A percentile compares a stretch with the other conserved stretches of the same genome.
Evolutionary conservation across 805 yeast genomes (phyloP).

Genomic region (Wickerhamiella vanderwaltii): DNA sequence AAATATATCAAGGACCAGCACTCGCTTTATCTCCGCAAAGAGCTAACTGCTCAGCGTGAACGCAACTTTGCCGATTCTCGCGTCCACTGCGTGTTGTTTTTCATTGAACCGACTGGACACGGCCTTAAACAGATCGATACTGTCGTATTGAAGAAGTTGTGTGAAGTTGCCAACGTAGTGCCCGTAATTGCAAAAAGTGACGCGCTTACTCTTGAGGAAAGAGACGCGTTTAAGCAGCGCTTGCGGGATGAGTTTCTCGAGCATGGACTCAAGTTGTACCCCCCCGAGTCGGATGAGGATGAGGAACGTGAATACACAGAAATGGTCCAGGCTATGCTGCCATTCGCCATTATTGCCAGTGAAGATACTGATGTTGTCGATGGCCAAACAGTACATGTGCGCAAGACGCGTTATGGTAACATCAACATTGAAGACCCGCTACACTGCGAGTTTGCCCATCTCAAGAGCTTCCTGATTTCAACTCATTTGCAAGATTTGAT

Average conservation of each 20-base stretch:
- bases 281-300: conserved; percentile 46
- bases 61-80: conserved; percentile 71
- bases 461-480: conserved; percentile 87
- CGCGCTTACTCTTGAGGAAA: conserved; percentile 74
- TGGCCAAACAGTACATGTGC: conserved; percentile 75
- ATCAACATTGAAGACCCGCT: conserved; percentile 87
- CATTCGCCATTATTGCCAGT: conserved; percentile 91
- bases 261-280: conserved; percentile 69
- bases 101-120: conserved; percentile 76
- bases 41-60: conserved; percentile 89
- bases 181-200: conserved; percentile 95
- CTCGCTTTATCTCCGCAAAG: conserved; percentile 79
- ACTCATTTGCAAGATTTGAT: conserved; percentile 93
- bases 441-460: conserved; percentile 90
- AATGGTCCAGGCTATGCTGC: conserved; percentile 35
- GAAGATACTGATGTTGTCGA: conserved; percentile 62
- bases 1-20: conserved; percentile 94
- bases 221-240: conserved; percentile 61
- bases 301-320: conserved; percentile 27
- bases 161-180: conserved; percentile 85
- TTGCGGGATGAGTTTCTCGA: conserved; percentile 61
- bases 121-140: conserved; percentile 79
- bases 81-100: conserved; percentile 86
- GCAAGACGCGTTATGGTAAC: conserved; percentile 89
- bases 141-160: conserved; percentile 65